These are phyloP conservation scores for Talaromyces trachyspermus DNA, from an alignment of 495 filamentous ascomycete species.

Conservation along the genomic window DNA sequence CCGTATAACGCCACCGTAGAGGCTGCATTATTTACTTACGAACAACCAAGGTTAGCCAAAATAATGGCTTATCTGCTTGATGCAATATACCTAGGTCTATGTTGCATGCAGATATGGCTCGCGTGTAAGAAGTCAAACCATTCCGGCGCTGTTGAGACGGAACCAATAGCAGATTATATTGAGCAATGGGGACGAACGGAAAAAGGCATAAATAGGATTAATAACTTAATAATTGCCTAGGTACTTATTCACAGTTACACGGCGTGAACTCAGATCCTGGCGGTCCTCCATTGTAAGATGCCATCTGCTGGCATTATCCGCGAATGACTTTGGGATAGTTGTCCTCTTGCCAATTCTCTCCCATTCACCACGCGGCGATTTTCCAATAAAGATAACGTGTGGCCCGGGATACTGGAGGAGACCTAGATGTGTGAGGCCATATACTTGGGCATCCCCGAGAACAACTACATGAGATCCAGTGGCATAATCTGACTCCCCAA, in stretches of 20 bases:
- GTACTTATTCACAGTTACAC: slow-evolving; percentile 1
- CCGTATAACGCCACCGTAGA: too few species aligned
- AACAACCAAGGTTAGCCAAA: too few species aligned
- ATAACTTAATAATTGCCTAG: neutral
- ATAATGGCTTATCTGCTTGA: too few species aligned
- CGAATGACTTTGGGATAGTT: neutral
- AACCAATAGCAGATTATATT: too few species aligned
- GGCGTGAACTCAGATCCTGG: slow-evolving; percentile 1
- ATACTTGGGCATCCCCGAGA: slow-evolving; percentile 2
- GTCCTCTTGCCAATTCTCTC: slow-evolving; percentile 2
- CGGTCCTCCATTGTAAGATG: slow-evolving; percentile 4
- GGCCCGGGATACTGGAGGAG: neutral
- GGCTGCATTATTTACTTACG: too few species aligned
- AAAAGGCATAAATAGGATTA: too few species aligned
- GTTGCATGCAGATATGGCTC: too few species aligned
- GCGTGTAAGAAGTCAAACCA: too few species aligned
- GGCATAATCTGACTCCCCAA: neutral
- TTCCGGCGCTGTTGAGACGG: too few species aligned
- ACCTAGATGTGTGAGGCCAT: slow-evolving; percentile 2
- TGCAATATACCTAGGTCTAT: too few species aligned
- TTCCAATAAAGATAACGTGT: slow-evolving; percentile 3
- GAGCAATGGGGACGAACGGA: too few species aligned
- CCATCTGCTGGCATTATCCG: neutral
- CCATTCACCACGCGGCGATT: slow-evolving; percentile 1
- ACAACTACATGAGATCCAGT: slow-evolving; percentile 2